Conservation (phyloP, 331 rosid species). For the Quercus lobata region DNA sequence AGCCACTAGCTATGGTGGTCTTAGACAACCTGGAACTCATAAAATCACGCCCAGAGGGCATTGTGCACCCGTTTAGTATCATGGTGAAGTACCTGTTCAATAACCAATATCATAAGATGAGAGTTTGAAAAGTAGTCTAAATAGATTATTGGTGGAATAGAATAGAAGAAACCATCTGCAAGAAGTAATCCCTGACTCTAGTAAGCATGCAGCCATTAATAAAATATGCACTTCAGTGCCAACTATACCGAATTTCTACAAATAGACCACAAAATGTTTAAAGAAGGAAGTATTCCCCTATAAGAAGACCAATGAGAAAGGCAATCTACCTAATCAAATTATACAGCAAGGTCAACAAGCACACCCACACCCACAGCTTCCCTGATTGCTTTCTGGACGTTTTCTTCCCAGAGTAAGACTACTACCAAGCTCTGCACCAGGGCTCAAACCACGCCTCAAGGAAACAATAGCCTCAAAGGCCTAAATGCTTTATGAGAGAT, state of each 20-base stretch:
- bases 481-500: no score
- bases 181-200: neutral
- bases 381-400: neutral
- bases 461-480: no score
- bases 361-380: neutral
- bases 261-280: neutral
- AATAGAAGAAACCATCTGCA: neutral
- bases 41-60: slow-evolving; percentile 40
- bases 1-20: slow-evolving; percentile 8
- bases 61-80: slow-evolving; percentile 49
- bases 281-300: neutral
- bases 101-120: neutral
- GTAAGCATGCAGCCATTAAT: neutral
- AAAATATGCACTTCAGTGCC: neutral
- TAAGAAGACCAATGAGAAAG: neutral
- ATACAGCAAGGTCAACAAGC: neutral
- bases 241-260: neutral
- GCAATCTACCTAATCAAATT: neutral
- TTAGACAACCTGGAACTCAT: slow-evolving; percentile 29
- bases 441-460: no score
- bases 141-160: neutral
- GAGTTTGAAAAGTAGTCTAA: neutral
- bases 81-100: slow-evolving; percentile 46
- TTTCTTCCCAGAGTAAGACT: no score
- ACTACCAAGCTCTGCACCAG: no score